A percentile compares a stretch with the other conserved stretches of the same genome.
Evolutionary conservation across 768 basidiomycete genomes (phyloP).

Genomic region (Cystobasidium ongulense): DNA sequence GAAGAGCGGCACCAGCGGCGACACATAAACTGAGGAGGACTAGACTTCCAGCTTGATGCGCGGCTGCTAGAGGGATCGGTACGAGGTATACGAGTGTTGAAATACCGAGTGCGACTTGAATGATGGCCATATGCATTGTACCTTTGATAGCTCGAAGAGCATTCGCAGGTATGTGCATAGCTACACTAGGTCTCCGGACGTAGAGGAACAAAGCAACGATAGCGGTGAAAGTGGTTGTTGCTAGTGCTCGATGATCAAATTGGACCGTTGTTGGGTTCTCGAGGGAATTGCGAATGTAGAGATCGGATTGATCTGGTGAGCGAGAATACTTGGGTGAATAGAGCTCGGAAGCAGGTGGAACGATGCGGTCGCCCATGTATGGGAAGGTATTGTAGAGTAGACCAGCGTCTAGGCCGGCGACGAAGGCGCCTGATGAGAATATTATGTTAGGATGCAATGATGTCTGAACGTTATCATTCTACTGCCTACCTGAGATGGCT

Average conservation of each 20-base stretch:
- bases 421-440: slow-evolving; percentile 78
- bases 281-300: slow-evolving; percentile 92
- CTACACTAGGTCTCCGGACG: slow-evolving; percentile 46
- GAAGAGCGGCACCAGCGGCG: slow-evolving; percentile 63
- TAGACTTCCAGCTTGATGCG: slow-evolving; percentile 92
- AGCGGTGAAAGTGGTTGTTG: slow-evolving; percentile 48
- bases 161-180: slow-evolving; percentile 31
- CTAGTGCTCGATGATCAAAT: slow-evolving; percentile 88
- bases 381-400: slow-evolving; percentile 98
- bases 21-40: slow-evolving; percentile 73
- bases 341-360: slow-evolving; percentile 73
- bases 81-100: slow-evolving; percentile 85
- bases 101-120: slow-evolving; percentile 70
- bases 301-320: slow-evolving; percentile 59
- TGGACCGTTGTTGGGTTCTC: slow-evolving; percentile 98
- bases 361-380: slow-evolving; percentile 78
- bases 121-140: slow-evolving; percentile 44
- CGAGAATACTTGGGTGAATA: slow-evolving; percentile 68
- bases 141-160: slow-evolving; percentile 56
- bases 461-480: too few relatives aligned
- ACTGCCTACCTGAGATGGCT: slow-evolving; percentile 74
- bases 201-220: slow-evolving; percentile 55
- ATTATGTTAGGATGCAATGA: too few relatives aligned
- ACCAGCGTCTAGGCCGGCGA: slow-evolving; percentile 94
- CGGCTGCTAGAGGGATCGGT: slow-evolving; percentile 80